Evolutionary conservation across 208 protist species (phyloP), one percentile per base, ranked within the genome.

Genomic region (Porcisia hertigi): DNA sequence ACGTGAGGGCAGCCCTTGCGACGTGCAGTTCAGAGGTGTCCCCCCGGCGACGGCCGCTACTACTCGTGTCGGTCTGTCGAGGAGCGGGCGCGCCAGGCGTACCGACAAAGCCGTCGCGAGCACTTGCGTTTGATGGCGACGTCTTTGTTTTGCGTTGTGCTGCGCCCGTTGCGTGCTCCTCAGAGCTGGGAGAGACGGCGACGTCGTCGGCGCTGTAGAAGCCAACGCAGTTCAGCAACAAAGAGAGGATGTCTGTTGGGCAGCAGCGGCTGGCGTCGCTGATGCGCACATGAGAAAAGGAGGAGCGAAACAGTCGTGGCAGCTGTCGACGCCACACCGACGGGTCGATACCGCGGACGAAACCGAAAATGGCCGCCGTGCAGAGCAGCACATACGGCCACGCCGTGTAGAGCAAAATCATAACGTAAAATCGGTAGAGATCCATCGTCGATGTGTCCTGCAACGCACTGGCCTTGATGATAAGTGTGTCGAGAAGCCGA

Each of bases 341-440:
- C 34, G 86, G 81, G 71, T 94, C 90, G 76, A 96, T 87, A 66
- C 76, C 80, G 8, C 71, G 73, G 12, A 94, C 86, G 58, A 93
- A 86, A 16, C 90, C 90, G 77, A 92, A 93, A n/a, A 97, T 87
- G 62, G 87, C 83, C 0, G 85, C 83, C 3, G 88, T 94, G 75
- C 85, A 83, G 49, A 95, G 86, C 54, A 83, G 69, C 66, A 95
- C 86, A 78, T 97, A 96, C 14, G 93, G 91, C 93, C 91, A 97
- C 63, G 85, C 57, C 54, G 85, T 92, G 73, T 89, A 66, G 25
- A 97, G 63, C 25, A 97, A 76, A 65, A 94, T 49, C 71, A 89
- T 82, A 79, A 95, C 91, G 73, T 95, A 92, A 25, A 93, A 87
- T 58, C 89, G 83, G 73, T 93, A 97, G 39, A 90, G 71, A 65